A percentile compares a stretch with the other conserved stretches of the same genome.
These are phyloP conservation scores for Acmispon strigosus DNA, from an alignment of 306 rosid genomes.

Conservation along the genomic window DNA sequence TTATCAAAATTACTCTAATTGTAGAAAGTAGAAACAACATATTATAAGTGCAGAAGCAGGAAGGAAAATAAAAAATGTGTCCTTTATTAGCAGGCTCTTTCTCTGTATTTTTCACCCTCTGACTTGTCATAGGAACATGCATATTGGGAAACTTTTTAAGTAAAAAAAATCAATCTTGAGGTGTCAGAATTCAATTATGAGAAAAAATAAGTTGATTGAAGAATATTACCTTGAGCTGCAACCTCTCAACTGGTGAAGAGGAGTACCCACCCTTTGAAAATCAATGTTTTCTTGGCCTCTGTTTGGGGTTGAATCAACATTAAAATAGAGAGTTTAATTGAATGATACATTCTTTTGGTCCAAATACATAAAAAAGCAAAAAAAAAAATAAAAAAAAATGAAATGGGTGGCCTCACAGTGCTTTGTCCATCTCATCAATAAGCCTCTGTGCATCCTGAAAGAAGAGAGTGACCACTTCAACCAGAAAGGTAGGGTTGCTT, in stretches of 20 bases:
- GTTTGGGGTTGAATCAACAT: background rate
- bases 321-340: background rate
- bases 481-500: conserved; percentile 76
- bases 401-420: conserved; percentile 40
- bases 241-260: conserved; percentile 86
- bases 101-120: background rate
- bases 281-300: conserved; percentile 54
- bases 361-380: background rate
- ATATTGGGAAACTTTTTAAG: too few species aligned
- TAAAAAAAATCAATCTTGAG: background rate
- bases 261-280: conserved; percentile 57
- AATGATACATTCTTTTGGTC: background rate
- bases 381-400: background rate
- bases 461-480: conserved; percentile 72
- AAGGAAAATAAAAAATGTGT: background rate
- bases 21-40: background rate
- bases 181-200: background rate
- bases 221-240: conserved; percentile 77
- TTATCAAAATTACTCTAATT: conserved; percentile 2
- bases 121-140: background rate
- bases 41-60: background rate
- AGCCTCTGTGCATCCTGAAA: conserved; percentile 69
- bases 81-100: background rate
- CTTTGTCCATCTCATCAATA: conserved; percentile 48
- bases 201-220: background rate